Conservation (phyloP, 1,284 basidiomycete genomes). For the Tilletia caries region DNA sequence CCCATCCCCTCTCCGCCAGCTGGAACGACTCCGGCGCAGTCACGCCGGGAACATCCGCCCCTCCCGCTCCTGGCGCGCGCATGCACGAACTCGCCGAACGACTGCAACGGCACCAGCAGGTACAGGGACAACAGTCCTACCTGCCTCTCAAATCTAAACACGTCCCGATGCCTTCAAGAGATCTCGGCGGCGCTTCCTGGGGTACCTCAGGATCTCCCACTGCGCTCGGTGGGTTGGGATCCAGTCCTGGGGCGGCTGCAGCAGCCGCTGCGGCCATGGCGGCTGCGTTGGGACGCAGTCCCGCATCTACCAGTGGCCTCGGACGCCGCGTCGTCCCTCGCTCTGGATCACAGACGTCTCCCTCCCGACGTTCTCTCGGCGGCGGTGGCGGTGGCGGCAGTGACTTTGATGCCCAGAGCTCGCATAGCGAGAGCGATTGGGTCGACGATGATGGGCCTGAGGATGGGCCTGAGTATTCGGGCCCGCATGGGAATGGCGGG, state of each 20-base stretch:
- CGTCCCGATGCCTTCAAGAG: background rate
- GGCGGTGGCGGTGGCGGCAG: background rate
- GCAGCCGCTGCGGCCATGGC: background rate
- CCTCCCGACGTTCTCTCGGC: background rate
- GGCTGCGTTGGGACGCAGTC: background rate
- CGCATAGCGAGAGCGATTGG: slow-evolving; percentile 14
- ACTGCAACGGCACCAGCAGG: slow-evolving; percentile 5
- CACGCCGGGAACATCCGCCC: slow-evolving; percentile 4
- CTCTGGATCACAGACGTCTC: background rate
- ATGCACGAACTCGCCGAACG: slow-evolving; percentile 13
- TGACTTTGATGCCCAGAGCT: slow-evolving; percentile 10
- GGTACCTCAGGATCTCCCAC: slow-evolving; percentile 1
- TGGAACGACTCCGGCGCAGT: background rate
- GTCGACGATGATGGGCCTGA: slow-evolving; percentile 12
- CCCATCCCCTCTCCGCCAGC: slow-evolving; percentile 2
- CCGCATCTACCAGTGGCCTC: background rate
- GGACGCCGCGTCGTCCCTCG: background rate
- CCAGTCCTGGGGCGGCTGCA: background rate
- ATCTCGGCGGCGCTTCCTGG: slow-evolving; percentile 7
- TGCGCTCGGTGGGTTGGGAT: background rate
- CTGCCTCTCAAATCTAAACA: background rate
- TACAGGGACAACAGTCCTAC: background rate
- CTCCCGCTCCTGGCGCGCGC: slow-evolving; percentile 6
- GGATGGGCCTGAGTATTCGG: background rate
- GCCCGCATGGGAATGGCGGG: background rate